phyloP scores from a whole-genome alignment of 768 basidiomycete species.

The Lentinula detonsa region DNA sequence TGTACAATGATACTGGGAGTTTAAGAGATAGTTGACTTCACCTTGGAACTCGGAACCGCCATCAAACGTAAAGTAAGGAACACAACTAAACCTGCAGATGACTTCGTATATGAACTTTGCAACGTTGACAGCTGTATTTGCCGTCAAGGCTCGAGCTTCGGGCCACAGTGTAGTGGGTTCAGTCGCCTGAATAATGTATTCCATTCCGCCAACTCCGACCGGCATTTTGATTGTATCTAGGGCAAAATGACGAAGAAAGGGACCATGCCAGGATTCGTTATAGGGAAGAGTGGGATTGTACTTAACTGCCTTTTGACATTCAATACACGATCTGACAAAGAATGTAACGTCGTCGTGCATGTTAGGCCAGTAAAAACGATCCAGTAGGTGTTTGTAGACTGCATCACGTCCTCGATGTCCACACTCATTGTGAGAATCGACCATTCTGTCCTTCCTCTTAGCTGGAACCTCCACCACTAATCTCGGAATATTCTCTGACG shows the following conservation, averaged over 20 bases:
- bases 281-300: slow-evolving; percentile 16
- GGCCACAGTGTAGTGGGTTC: slow-evolving; percentile 17
- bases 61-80: slow-evolving; percentile 18
- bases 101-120: slow-evolving; percentile 25
- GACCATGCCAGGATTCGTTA: slow-evolving; percentile 11
- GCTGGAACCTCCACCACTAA: slow-evolving; percentile 16
- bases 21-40: slow-evolving; percentile 14
- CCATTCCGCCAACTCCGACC: slow-evolving; percentile 11
- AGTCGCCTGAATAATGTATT: slow-evolving; percentile 21
- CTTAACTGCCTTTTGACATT: slow-evolving; percentile 21
- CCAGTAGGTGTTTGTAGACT: slow-evolving; percentile 8
- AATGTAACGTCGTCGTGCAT: slow-evolving; percentile 22
- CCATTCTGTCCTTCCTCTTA: slow-evolving; percentile 12
- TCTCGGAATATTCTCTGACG: slow-evolving; percentile 10
- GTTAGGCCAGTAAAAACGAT: slow-evolving; percentile 30
- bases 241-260: slow-evolving; percentile 19
- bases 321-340: slow-evolving; percentile 24
- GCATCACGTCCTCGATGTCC: slow-evolving; percentile 25
- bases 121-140: slow-evolving; percentile 9
- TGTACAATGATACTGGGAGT: slow-evolving; percentile 16
- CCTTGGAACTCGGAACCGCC: slow-evolving; percentile 25
- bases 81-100: slow-evolving; percentile 19
- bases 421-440: slow-evolving; percentile 17
- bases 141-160: slow-evolving; percentile 12
- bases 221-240: slow-evolving; percentile 25